Evolutionary conservation across 768 basidiomycete genomes (phyloP).

Genomic region (Naganishia vishniacii): DNA sequence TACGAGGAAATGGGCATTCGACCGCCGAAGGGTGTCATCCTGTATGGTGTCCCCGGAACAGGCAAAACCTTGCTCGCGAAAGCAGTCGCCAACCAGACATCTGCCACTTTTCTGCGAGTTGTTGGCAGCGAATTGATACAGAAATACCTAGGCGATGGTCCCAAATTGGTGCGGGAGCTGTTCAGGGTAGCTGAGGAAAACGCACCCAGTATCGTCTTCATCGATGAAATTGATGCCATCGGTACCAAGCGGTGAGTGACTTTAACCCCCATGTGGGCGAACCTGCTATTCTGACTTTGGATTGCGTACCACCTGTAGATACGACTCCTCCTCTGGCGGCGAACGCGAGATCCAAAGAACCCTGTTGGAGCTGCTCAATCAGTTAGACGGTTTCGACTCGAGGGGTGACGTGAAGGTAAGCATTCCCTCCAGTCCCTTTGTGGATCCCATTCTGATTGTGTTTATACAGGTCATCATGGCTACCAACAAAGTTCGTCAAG

Average conservation of each 20-base stretch:
- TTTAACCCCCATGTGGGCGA: slow-evolving; percentile 2
- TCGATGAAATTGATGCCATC: slow-evolving; percentile 97
- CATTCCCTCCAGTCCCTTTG: slow-evolving; percentile 73
- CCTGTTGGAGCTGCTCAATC: slow-evolving; percentile 97
- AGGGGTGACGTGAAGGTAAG: slow-evolving; percentile 99
- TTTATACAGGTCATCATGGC: slow-evolving; percentile 79
- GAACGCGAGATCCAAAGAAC: slow-evolving; percentile 99
- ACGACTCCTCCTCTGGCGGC: slow-evolving; percentile 96
- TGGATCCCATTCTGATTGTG: not conserved
- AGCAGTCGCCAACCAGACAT: slow-evolving; percentile 96
- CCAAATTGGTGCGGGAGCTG: slow-evolving; percentile 92
- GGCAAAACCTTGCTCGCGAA: slow-evolving; percentile 97
- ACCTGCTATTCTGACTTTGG: slow-evolving; percentile 23
- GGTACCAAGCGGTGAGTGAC: slow-evolving; percentile 83
- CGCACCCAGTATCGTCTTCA: slow-evolving; percentile 97
- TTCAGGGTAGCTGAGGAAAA: slow-evolving; percentile 97
- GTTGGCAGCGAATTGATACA: slow-evolving; percentile 98
- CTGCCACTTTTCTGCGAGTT: slow-evolving; percentile 93
- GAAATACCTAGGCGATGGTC: slow-evolving; percentile 98
- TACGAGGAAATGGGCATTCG: slow-evolving; percentile 99
- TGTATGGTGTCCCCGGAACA: slow-evolving; percentile 96
- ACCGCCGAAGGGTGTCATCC: slow-evolving; percentile 98
- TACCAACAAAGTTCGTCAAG: slow-evolving; percentile 64
- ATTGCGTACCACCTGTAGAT: slow-evolving; percentile 53
- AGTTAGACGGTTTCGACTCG: slow-evolving; percentile 98